Base-by-base conservation (phyloP, 352 stramenopile species). In the Pythium phragmitis region DNA sequence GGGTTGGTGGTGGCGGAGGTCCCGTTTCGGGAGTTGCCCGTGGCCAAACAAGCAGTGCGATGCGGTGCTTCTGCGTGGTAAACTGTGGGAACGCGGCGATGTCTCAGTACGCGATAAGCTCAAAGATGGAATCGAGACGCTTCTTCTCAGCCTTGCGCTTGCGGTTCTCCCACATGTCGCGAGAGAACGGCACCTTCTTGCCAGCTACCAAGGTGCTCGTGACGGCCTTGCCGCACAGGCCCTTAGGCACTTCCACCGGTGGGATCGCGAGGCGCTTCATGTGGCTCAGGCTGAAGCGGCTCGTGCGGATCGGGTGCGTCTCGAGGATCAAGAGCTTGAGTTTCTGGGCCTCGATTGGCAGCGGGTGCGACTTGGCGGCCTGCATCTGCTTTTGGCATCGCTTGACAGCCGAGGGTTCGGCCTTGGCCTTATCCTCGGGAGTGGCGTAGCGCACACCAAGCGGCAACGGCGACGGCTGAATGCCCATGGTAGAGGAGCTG, bases 131-230 rank as follows among this genome's bases (percentile, higher is more conserved):
- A 48, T 72, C 65, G 59, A 72, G 65, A 23, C 65, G 65, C 17
- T 56, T 72, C 59, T 68, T 67, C 26, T 72, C 53, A 36, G 60
- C 65, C 59, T 68, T 67, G 55, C 65, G 65, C 72, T 89, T 89
- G 51, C 75, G 67, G 46, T 82, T 87, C 67, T 87, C 74, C 77
- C 77, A 89, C 80, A 89, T 89, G 61, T 79, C 60, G 33, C 76
- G 75, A 26, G 77, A 86, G 68, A 83, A 85, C 16, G 80, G 78
- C 63, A 89, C 77, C 43, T 79, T 83, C 63, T 82, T 77, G 50
- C 80, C 80, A 30, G 65, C 72, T 30, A 89, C 80, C 21, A 82
- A 55, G 16, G 79, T 75, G 30, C 72, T 70, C 33, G 71, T 68
- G 36, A 76, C 73, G 37, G 57, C 58, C 48, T 73, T 69, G 55